Base-by-base conservation (phyloP, 1,284 basidiomycete species). In the Ustilago loliicola region DNA sequence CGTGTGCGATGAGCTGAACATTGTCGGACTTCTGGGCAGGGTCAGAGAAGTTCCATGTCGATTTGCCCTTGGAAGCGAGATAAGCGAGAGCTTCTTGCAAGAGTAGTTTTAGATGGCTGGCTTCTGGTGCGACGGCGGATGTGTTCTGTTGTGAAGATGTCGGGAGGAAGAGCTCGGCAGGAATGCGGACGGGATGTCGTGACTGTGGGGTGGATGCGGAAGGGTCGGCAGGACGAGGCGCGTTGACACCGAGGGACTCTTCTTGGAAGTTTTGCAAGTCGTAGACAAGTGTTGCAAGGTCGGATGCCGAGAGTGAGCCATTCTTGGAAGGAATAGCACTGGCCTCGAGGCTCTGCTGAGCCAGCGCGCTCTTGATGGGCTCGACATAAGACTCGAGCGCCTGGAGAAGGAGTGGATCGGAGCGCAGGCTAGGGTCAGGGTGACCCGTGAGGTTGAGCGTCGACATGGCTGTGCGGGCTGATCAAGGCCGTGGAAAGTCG, bases 241-340 rank as follows among this genome's bases (percentile, higher is more conserved):
- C 79, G 19, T 76, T 68, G 25, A 72, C 69, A 36, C 83, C 84
- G 15, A 85, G 78, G 54, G 73, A 69, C 11, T 77, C 66, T 42
- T 85, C 82, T 59, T 85, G 84, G 69, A 83, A 85, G 30, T 47
- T 47, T 48, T 82, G 80, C 25, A 85, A 51, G 30, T 75, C 73
- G 54, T 66, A 81, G 0, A 59, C 48, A 30, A 79, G 58, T 15
- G 58, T 30, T 25, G 72, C 77, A 25, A 79, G 77, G 58, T 79
- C 77, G 61, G 72, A 53, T 8, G 69, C 72, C 17, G 72, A 63
- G 34, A 79, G 55, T 17, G 68, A 62, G 51, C 57, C 67, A 21
- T 65, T 65, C 15, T 64, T 67, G 13, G 69, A 75, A 1, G 62
- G 61, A 21, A 70, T 72, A 19, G 66, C 64, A 15, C 21, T n/a